Evolutionary conservation across 2,329 filamentous ascomycete species (phyloP).

Genomic region (Fusarium sp.): DNA sequence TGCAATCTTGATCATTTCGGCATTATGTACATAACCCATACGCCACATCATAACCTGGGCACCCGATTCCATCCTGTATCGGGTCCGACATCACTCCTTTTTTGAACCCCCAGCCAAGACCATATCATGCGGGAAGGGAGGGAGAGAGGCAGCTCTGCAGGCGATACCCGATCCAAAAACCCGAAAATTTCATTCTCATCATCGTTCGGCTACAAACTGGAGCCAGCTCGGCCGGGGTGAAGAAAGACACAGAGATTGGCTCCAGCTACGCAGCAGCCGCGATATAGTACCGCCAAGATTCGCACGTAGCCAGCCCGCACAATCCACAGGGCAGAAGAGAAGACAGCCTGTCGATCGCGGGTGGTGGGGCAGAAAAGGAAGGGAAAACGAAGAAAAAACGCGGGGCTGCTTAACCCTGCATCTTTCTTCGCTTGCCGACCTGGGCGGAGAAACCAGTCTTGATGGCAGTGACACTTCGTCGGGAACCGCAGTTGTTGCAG

Average conservation of each 20-base stretch:
- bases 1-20: slow-evolving; percentile 46
- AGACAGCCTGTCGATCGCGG: slow-evolving; percentile 10
- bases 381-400: slow-evolving; percentile 14
- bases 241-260: background rate
- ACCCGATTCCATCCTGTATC: slow-evolving; percentile 33
- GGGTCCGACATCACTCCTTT: slow-evolving; percentile 38
- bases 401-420: slow-evolving; percentile 74
- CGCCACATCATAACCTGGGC: slow-evolving; percentile 42
- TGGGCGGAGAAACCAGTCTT: slow-evolving; percentile 99
- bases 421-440: slow-evolving; percentile 98
- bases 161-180: slow-evolving; percentile 35
- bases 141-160: slow-evolving; percentile 22
- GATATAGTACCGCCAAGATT: slow-evolving; percentile 17
- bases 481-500: slow-evolving; percentile 84
- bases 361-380: slow-evolving; percentile 17
- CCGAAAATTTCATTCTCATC: slow-evolving; percentile 36
- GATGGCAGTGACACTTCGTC: slow-evolving; percentile 95
- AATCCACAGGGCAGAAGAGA: slow-evolving; percentile 14
- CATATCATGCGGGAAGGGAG: slow-evolving; percentile 31
- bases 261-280: slow-evolving; percentile 24
- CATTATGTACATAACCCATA: slow-evolving; percentile 47
- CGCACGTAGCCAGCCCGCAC: slow-evolving; percentile 15
- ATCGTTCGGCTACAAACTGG: slow-evolving; percentile 14
- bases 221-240: background rate
- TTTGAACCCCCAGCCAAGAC: slow-evolving; percentile 25